These are phyloP conservation scores for Penicillium sp. DNA, from an alignment of 2,329 filamentous ascomycete species.

Conservation along the genomic window DNA sequence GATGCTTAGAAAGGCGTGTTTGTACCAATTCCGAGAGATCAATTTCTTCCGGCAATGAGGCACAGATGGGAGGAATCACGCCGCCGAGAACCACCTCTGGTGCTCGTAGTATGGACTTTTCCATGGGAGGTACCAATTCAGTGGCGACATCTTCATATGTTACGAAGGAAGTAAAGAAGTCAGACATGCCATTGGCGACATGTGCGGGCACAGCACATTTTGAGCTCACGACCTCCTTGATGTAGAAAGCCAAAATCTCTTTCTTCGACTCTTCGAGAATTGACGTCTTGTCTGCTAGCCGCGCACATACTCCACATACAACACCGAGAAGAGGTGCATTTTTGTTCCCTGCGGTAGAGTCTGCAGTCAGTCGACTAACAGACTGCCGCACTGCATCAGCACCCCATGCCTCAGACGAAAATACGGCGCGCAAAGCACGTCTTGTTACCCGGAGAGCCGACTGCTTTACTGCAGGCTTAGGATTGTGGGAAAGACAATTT, in stretches of 20 bases:
- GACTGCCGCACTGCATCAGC: conserved; percentile 63
- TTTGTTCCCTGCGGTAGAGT: conserved; percentile 63
- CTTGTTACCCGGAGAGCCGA: conserved; percentile 77
- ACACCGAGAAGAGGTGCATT: conserved; percentile 80
- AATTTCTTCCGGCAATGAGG: conserved; percentile 65
- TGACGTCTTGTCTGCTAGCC: conserved; percentile 63
- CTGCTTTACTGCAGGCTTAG: conserved; percentile 64
- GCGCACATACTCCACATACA: conserved; percentile 80
- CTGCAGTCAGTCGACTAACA: conserved; percentile 67
- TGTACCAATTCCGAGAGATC: conserved; percentile 76
- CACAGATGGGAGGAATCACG: conserved; percentile 70
- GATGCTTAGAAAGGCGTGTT: conserved; percentile 74
- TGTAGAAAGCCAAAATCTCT: conserved; percentile 78
- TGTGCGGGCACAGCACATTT: conserved; percentile 69
- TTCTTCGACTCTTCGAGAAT: conserved; percentile 66
- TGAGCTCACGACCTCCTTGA: conserved; percentile 80
- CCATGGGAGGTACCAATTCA: conserved; percentile 75
- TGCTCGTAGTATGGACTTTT: conserved; percentile 83
- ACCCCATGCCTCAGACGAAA: conserved; percentile 59
- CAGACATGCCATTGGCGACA: conserved; percentile 68
- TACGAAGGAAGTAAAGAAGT: conserved; percentile 80
- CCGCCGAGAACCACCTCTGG: conserved; percentile 86
- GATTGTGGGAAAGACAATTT: conserved; percentile 67
- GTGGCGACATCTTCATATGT: conserved; percentile 71
- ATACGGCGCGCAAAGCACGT: conserved; percentile 73